Base-by-base conservation (phyloP, 352 stramenopile genomes). In the Phytophthora melonis region DNA sequence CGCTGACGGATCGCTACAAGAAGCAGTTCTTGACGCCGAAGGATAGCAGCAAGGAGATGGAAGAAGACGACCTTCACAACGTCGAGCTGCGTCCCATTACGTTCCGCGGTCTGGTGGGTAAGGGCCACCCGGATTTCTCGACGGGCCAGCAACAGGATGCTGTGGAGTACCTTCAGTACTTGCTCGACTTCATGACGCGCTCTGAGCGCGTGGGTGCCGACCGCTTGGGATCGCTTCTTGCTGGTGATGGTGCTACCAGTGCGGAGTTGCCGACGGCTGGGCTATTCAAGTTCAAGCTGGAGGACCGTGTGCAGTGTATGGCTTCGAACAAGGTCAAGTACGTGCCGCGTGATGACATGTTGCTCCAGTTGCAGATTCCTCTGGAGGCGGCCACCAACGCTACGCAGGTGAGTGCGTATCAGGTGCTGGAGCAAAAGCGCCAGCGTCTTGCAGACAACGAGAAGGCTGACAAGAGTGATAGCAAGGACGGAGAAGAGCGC, bases 81-180 rank as follows among this genome's bases (percentile, higher is more conserved):
- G 55, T 83, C 5, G 84, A 91, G 27, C 72, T 91, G 10, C 74
- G 84, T 52, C 84, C 84, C 8, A 90, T 93, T 25, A 99, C 98
- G 73, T 99, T 99, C 79, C 98, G 98, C 62, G 82, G 91, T 55
- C 77, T 98, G 11, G 90, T 99, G n/a, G 97, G 96, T 9, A 96
- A 97, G 57, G 91, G 96, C 57, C 97, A 99, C 78, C 79, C 93
- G 1, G 97, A 99, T 49, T 99, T 99, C 77, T 97, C 91, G 0
- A 99, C 97, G 0, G 96, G 96, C 3, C 95, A 99, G 68, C 98
- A 99, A 79, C 98, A 99, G 82, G 98, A 99, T 82, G 97, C 97
- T 2, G 93, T 97, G 6, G 97, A 99, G 74, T 99, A 99, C 77
- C 93, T 99, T 39, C 92, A 98, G 66, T 92, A 99, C 81, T 77